A percentile compares a stretch with the other conserved stretches of the same genome.
phyloP scores from a whole-genome alignment of 768 basidiomycete genomes.

The Chalciporus chontae region DNA sequence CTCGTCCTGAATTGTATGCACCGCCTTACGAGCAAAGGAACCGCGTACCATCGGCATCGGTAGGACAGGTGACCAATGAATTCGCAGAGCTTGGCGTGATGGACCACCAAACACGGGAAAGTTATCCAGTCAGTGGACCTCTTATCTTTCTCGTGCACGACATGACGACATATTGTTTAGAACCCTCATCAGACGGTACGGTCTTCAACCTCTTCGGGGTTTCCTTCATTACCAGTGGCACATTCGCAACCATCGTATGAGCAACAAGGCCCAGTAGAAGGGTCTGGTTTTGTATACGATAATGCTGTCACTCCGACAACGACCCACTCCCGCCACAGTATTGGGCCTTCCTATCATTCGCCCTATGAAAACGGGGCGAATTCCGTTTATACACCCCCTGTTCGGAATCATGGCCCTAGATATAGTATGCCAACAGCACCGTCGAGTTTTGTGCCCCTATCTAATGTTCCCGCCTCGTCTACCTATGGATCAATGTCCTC shows the following conservation, averaged over 20 bases:
- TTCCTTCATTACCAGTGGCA: constrained; percentile 33
- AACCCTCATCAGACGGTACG: constrained; percentile 34
- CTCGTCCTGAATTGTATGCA: constrained; percentile 67
- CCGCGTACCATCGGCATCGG: constrained; percentile 30
- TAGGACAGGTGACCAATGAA: constrained; percentile 58
- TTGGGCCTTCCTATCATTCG: constrained; percentile 41
- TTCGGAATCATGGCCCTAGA: constrained; percentile 48
- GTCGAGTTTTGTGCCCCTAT: constrained; percentile 65
- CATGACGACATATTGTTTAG: constrained; percentile 24
- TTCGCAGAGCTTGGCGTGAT: constrained; percentile 64
- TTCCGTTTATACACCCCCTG: constrained; percentile 30
- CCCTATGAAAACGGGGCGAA: constrained; percentile 40
- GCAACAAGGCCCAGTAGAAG: constrained; percentile 31
- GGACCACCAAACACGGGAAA: constrained; percentile 51
- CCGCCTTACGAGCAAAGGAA: constrained; percentile 66
- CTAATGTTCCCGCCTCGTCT: constrained; percentile 33
- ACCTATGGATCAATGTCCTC: constrained; percentile 35
- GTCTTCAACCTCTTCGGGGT: constrained; percentile 34
- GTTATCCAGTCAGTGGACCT: constrained; percentile 48
- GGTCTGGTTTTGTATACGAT: constrained; percentile 37
- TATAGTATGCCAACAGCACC: constrained; percentile 65
- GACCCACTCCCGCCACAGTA: constrained; percentile 31
- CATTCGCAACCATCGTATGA: constrained; percentile 40
- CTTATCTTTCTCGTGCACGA: neutral
- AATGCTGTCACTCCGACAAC: constrained; percentile 35